A percentile compares a stretch with the other conserved stretches of the same genome.
phyloP scores from a whole-genome alignment of 2,329 filamentous ascomycete genomes.

The Stylonectria norvegica region DNA sequence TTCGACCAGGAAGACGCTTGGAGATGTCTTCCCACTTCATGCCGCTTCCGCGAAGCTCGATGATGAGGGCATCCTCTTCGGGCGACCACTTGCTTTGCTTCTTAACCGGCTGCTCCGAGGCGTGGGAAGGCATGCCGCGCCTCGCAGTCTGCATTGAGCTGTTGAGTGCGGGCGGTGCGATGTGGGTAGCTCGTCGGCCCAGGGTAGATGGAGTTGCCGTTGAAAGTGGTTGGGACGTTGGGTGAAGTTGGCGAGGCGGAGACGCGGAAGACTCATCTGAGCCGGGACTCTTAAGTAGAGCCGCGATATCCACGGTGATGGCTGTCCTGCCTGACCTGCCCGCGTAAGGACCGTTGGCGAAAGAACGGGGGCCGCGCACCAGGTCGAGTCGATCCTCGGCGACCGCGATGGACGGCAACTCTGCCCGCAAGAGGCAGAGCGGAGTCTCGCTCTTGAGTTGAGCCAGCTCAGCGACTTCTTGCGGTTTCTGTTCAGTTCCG shows the following conservation, averaged over 20 bases:
- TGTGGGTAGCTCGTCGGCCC: conserved; percentile 25
- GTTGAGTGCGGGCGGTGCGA: conserved; percentile 29
- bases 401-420: conserved; percentile 33
- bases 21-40: conserved; percentile 99
- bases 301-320: conserved; percentile 93
- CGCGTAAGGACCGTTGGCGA: conserved; percentile 27
- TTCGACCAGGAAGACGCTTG: conserved; percentile 82
- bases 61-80: conserved; percentile 90
- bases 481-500: conserved; percentile 10
- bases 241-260: conserved; percentile 32
- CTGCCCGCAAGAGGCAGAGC: conserved; percentile 42
- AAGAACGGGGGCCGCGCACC: conserved; percentile 27
- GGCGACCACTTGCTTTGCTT: conserved; percentile 97
- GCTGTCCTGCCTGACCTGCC: conserved; percentile 34
- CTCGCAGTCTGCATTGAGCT: conserved; percentile 30
- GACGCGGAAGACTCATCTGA: conserved; percentile 65
- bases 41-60: conserved; percentile 80
- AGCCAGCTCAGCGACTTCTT: conserved; percentile 37
- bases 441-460: conserved; percentile 41
- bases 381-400: conserved; percentile 27
- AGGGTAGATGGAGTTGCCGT: conserved; percentile 19
- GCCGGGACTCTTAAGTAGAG: conserved; percentile 74
- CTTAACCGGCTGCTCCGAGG: conserved; percentile 70
- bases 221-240: conserved; percentile 6
- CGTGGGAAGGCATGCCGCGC: conserved; percentile 43